phyloP scores from a whole-genome alignment of 2,329 filamentous ascomycete genomes.

The Pyrenophora graminea region DNA sequence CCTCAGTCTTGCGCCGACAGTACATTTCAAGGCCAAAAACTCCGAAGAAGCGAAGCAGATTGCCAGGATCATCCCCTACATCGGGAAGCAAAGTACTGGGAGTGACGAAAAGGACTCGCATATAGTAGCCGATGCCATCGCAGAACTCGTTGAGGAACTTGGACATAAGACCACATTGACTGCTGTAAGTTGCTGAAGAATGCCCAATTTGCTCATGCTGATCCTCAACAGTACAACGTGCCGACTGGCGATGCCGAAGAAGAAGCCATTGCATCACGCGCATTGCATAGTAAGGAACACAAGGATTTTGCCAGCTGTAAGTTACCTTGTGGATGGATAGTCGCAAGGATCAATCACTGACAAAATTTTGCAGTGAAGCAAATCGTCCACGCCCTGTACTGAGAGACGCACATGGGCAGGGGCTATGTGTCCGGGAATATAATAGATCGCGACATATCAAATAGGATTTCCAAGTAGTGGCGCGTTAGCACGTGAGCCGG shows the following conservation, averaged over 20 bases:
- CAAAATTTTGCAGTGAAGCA: constrained; percentile 30
- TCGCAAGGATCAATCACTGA: constrained; percentile 5
- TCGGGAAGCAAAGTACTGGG: constrained; percentile 49
- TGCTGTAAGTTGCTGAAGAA: constrained; percentile 28
- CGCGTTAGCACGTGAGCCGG: constrained; percentile 9
- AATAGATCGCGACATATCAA: too few species aligned
- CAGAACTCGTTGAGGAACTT: constrained; percentile 51
- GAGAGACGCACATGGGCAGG: neutral
- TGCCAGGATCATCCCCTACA: constrained; percentile 52
- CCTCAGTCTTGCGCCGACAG: constrained; percentile 58
- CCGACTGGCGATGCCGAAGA: constrained; percentile 43
- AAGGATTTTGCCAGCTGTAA: constrained; percentile 43
- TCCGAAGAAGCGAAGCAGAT: constrained; percentile 54
- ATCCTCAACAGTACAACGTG: constrained; percentile 39
- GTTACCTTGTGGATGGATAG: neutral
- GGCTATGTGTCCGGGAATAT: too few species aligned
- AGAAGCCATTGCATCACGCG: constrained; percentile 42
- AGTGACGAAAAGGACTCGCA: constrained; percentile 51
- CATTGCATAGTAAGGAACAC: constrained; percentile 44
- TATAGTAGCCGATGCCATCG: constrained; percentile 52
- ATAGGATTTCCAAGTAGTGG: neutral
- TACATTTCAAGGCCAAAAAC: constrained; percentile 57
- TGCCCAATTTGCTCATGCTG: constrained; percentile 7
- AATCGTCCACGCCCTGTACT: constrained; percentile 42
- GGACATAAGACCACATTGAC: constrained; percentile 46